Base-by-base conservation (phyloP, 1,139 yeast species). In the Nadsonia commutata region DNA sequence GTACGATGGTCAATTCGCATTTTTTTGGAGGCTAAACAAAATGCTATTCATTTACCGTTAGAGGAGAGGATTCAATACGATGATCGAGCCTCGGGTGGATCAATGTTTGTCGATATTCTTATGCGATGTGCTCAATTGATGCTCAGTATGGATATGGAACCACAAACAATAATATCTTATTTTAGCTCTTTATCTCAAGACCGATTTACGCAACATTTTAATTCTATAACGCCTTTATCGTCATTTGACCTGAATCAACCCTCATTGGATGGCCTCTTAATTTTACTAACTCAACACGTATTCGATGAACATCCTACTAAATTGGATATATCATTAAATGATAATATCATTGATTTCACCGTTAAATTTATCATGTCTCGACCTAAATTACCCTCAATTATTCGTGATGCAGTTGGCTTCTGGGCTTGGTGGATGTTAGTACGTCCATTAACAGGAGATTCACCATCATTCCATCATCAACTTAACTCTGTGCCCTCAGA, bases 1-100 rank as follows among this genome's bases (percentile, higher is more conserved):
- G 49, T 58, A 31, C 54, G 53, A 41, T 60, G 63, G 64, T 43
- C 58, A 4, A 55, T 58, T 42, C 55, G 64, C 13, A 49, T 27
- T 11, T 27, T 27, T 27, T 11, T 27, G 9, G 33, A 27, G n/a
- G 4, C n/a, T 16, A 27, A 13, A 27, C 8, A 27, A 11, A 13
- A 27, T 9, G 33, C 13, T 11, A 4, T 27, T 4, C 5, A 27
- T 8, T 16, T 27, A 8, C 33, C 33, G 4, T 27, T 27, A 7
- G 33, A 27, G 13, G 16, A 27, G n/a, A 13, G 33, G 5, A 16
- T 16, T 4, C 33, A 27, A 3, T 13, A 6, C n/a, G 33, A 7
- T 27, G 33, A 27, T 13, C 16, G 9, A 9, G 33, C 33, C 16
- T 27, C 16, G 8, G 5, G 16, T 9, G 33, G 33, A 5, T 27